Base-by-base conservation (phyloP, 1,284 basidiomycete species). In the Hemileia vastatrix region DNA sequence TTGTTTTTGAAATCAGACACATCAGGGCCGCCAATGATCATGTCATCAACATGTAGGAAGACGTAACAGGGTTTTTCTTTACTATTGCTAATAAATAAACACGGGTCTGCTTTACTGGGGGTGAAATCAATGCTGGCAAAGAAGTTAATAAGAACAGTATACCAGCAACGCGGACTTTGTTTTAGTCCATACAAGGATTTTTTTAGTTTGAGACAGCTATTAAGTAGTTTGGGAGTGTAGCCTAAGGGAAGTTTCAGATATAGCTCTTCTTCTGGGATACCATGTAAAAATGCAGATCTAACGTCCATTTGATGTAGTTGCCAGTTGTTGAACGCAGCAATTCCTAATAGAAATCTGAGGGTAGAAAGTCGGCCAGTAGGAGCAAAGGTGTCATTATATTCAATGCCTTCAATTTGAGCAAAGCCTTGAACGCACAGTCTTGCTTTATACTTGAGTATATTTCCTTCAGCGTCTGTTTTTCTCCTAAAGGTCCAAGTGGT, bases 281-380 rank as follows among this genome's bases (percentile, higher is more conserved):
- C 18, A 19, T 54, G 31, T 2, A 54, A 18, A 31, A 54, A 54
- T 3, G 31, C 31, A 19, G 27, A 32, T 13, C 32, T 15, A 2
- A 33, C 52, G 21, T 54, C 52, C 52, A 54, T 54, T 36, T 54
- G 31, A 52, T 52, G 50, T 6, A 52, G 18, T 8, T 52, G 2
- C 50, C 23, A 24, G 4, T 6, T 4, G 3, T 6, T 6, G 19
- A 21, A 32, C 13, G 36, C 32, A 2, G 27, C 52, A 6, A 32
- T 6, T 1, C 27, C 36, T 2, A 54, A n/a, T 2, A 33, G 6
- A 1, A 33, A 11, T 8, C 52, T 1, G 2, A 54, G 15, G 21
- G 52, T 33, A 1, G 32, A 11, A 13, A 33, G 2, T 9, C 15
- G n/a, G 4, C 53, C 53, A 6, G 53, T 54, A 6, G 53, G 53